Base-by-base conservation (phyloP, 805 yeast genomes). In the Kodamaea kakaduensis region DNA sequence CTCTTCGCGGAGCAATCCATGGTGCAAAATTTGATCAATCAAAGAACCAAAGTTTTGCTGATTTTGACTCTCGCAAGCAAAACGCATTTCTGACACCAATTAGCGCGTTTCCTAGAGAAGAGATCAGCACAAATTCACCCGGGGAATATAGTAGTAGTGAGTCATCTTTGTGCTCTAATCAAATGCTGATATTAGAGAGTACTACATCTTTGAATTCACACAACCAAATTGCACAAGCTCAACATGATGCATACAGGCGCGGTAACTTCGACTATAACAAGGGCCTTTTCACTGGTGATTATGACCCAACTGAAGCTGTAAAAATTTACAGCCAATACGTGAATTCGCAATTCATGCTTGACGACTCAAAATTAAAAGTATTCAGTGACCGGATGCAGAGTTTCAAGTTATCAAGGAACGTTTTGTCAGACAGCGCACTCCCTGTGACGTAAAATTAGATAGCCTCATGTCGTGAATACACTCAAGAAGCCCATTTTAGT, bases 241-340 rank as follows among this genome's bases (percentile, higher is more conserved):
- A 18, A 12, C 17, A 17, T 9, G 25, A 18, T 15, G 9, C 27
- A 4, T 35, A 24, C 5, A 23, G 24, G 16, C 30, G 33, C 14
- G 30, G 25, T 20, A 30, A 35, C 6, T 58, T 58, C 32, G 45
- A 54, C 28, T 52, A 47, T 33, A 34, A 45, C 2, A 32, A 42
- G 4, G 66, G 65, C 2, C 33, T 57, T n/a, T 51, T 50, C 30
- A 42, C 42, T 9, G 45, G 46, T 16, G 69, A 62, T 30, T 62
- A 52, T 36, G 50, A 58, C 39, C 55, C 61, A 1, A 22, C 23
- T 4, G 28, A 40, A 10, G 32, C 44, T 10, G 25, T 51, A n/a
- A 24, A 26, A 5, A 27, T 32, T 17, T 43, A 41, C 20, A 35
- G 24, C 9, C 19, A 26, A 9, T 31, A 42, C 16, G 36, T 38